Conservation (phyloP, 1,284 basidiomycete genomes). For the Moesziomyces antarcticus region DNA sequence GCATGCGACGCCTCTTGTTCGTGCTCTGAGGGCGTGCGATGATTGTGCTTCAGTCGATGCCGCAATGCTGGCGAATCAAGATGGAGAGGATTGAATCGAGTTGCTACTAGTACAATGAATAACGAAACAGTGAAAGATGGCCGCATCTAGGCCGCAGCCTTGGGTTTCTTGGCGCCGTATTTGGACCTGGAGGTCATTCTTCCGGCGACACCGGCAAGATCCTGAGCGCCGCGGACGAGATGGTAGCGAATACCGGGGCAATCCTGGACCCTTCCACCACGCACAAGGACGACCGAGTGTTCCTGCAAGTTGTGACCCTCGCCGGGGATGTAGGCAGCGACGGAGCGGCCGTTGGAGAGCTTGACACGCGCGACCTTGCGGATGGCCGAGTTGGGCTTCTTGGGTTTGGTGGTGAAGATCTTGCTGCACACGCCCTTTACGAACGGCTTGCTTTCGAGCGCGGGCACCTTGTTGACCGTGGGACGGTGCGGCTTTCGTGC, state of each 20-base stretch:
- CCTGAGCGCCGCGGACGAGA: conserved; percentile 89
- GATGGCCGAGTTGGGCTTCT: conserved; percentile 98
- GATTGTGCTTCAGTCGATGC: no score
- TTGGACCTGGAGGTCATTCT: conserved; percentile 84
- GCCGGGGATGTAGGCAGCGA: conserved; percentile 94
- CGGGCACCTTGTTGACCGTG: conserved; percentile 68
- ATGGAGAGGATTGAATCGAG: no score
- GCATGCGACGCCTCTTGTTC: no score
- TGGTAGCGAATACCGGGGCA: conserved; percentile 83
- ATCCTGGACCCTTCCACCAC: conserved; percentile 96
- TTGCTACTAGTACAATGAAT: conserved; percentile 21
- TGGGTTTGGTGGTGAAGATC: conserved; percentile 76
- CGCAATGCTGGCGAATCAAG: no score
- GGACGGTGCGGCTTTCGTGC: conserved; percentile 63
- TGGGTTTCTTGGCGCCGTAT: conserved; percentile 94
- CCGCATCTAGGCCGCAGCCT: conserved; percentile 62
- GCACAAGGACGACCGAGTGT: conserved; percentile 91
- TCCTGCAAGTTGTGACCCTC: conserved; percentile 99
- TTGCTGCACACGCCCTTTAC: conserved; percentile 67
- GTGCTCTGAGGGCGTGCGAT: no score
- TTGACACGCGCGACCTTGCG: conserved; percentile 96
- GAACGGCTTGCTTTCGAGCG: conserved; percentile 63
- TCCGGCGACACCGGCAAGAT: conserved; percentile 90
- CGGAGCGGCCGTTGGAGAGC: conserved; percentile 86
- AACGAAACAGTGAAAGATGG: neutral